Evolutionary conservation across 331 rosid genomes (phyloP).

Genomic region (Malus hybrid): DNA sequence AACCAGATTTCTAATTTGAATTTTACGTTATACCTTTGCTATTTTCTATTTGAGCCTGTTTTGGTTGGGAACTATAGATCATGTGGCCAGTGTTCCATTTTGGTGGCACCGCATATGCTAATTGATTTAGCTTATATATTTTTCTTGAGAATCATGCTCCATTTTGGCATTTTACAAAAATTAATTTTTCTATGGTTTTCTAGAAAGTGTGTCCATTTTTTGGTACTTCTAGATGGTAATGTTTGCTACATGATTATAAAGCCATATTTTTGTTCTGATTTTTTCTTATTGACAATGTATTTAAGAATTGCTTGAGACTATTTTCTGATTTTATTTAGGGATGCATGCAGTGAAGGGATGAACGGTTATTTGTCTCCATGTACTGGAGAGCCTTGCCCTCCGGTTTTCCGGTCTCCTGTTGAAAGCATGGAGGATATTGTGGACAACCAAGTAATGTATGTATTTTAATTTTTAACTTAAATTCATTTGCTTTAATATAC

Average conservation of each 20-base stretch:
- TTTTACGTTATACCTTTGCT: background rate
- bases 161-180: no score
- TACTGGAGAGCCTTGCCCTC: slow-evolving; percentile 93
- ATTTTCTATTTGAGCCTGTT: background rate
- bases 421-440: slow-evolving; percentile 79
- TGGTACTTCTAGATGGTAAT: no score
- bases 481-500: background rate
- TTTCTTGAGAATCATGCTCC: background rate
- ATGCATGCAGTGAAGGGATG: slow-evolving; percentile 97
- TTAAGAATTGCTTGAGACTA: slow-evolving; percentile 25
- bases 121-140: background rate
- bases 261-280: background rate
- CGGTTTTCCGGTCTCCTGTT: slow-evolving; percentile 90
- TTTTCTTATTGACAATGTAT: background rate
- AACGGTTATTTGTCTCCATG: slow-evolving; percentile 93
- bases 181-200: no score
- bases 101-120: background rate
- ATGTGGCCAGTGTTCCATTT: background rate
- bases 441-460: slow-evolving; percentile 97
- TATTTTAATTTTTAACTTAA: background rate
- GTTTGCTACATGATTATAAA: background rate
- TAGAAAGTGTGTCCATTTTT: background rate
- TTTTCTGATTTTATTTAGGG: slow-evolving; percentile 70
- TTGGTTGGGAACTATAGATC: background rate
- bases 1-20: background rate